Percentiles rank a stretch among this genome's conserved stretches.
These are phyloP conservation scores for Aspergillus sojae DNA, from an alignment of 2,329 filamentous ascomycete genomes.

Conservation along the genomic window DNA sequence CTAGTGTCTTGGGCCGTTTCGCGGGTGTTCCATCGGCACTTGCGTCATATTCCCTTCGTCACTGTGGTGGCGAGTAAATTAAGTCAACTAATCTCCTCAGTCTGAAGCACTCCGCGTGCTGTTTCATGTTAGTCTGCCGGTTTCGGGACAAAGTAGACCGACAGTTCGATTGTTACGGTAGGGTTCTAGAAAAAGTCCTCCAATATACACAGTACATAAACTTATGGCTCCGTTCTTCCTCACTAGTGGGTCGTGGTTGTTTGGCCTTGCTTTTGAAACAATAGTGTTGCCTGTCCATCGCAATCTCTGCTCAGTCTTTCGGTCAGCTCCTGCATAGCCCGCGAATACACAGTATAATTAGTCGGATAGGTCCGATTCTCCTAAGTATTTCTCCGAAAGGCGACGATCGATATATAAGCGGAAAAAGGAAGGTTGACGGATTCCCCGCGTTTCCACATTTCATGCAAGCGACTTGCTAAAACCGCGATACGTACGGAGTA, in stretches of 20 bases:
- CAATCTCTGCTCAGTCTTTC: not conserved
- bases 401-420: not conserved
- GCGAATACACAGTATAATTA: not conserved
- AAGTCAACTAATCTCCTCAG: not conserved
- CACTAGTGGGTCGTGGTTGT: not conserved
- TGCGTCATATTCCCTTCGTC: not conserved
- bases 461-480: not conserved
- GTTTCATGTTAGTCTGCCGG: not conserved
- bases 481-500: not conserved
- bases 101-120: not conserved
- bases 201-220: too few relatives aligned
- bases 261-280: not conserved
- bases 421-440: not conserved
- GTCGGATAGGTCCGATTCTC: not conserved
- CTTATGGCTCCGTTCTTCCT: not conserved
- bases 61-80: not conserved
- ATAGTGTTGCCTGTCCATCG: not conserved
- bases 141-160: not conserved
- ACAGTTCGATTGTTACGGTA: not conserved
- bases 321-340: not conserved
- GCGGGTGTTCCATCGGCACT: not conserved
- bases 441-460: not conserved
- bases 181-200: not conserved
- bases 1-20: conserved; percentile 1
- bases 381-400: not conserved